Base-by-base conservation (phyloP, 306 rosid genomes). In the Medicago lupulina region DNA sequence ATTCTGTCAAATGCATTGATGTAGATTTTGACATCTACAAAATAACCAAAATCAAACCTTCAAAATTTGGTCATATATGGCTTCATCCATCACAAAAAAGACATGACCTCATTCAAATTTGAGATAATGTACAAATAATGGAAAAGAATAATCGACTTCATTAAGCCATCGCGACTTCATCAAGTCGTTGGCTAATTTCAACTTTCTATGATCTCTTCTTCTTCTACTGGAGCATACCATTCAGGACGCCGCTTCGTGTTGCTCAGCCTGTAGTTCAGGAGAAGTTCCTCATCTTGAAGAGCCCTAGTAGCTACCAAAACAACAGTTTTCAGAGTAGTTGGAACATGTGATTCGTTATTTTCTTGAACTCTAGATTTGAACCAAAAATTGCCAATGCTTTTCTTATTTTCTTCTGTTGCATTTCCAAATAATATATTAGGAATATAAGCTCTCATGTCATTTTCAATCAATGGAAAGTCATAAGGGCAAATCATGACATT, bases 401-500 rank as follows among this genome's bases (percentile, higher is more conserved):
- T 82, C 84, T 76, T 73, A 59, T 75, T 86, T 39, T 76, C 82
- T 67, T 90, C 97, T 47, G 54, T 5, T 49, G 84, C 84, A 74
- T 84, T 87, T 71, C 92, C 94, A 81, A 87, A 90, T 63, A 69
- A 58, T 18, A 89, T 62, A 44, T 92, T 95, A 47, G 98, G 98
- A 81, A 95, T 87, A 87, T 90, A 92, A 17, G 62, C 84, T 63
- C 96, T 84, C 93, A 89, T 92, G 74, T 73, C 74, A 43, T 80
- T 92, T 74, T 92, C 97, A 7, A 84, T 74, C 76, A 92, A 83
- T 47, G 97, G 98, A 80, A 90, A 94, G 84, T 94, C 97, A 80
- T 86, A 94, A 46, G 93, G 96, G 80, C 98, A 94, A 60, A 92
- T 74, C 89, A 92, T 92, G 73, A 90, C 97, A 83, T 94, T 94